These are phyloP conservation scores for Albatrellus ellisii DNA, from an alignment of 768 basidiomycete genomes.

Conservation along the genomic window DNA sequence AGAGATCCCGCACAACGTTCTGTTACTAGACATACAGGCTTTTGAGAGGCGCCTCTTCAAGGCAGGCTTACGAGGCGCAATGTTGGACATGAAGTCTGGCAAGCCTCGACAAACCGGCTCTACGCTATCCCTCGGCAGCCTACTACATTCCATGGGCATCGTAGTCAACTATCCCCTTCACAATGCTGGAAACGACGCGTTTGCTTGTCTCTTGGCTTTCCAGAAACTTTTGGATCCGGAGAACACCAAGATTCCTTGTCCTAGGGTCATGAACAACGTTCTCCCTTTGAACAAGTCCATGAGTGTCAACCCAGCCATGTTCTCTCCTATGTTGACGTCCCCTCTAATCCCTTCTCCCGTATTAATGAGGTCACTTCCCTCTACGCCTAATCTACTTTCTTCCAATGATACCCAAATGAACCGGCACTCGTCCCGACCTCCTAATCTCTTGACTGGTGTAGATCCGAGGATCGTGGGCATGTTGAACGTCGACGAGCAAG, in stretches of 20 bases:
- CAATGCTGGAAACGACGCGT: constrained; percentile 76
- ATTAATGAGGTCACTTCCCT: constrained; percentile 3
- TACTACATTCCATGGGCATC: constrained; percentile 47
- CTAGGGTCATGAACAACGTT: constrained; percentile 2
- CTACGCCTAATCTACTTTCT: constrained; percentile 6
- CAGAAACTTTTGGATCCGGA: constrained; percentile 55
- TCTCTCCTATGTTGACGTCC: constrained; percentile 9
- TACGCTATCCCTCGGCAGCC: constrained; percentile 46
- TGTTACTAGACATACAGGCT: constrained; percentile 49
- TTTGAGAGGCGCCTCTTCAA: constrained; percentile 54
- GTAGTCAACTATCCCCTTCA: constrained; percentile 33
- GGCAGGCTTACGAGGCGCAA: constrained; percentile 40
- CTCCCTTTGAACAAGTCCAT: not conserved
- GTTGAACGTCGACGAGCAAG: too few relatives aligned
- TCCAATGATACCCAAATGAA: too few relatives aligned
- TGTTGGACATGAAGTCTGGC: constrained; percentile 48
- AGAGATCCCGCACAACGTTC: constrained; percentile 67
- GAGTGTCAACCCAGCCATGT: constrained; percentile 4
- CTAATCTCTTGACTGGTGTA: not conserved
- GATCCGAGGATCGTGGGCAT: too few relatives aligned
- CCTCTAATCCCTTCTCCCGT: not conserved
- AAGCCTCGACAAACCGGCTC: constrained; percentile 37
- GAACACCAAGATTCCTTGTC: constrained; percentile 21
- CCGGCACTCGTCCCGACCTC: not conserved
- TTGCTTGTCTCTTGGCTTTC: constrained; percentile 51